A percentile compares a stretch with the other conserved stretches of the same genome.
phyloP scores from a whole-genome alignment of 2,329 filamentous ascomycete species.

The Plenodomus lindquistii region DNA sequence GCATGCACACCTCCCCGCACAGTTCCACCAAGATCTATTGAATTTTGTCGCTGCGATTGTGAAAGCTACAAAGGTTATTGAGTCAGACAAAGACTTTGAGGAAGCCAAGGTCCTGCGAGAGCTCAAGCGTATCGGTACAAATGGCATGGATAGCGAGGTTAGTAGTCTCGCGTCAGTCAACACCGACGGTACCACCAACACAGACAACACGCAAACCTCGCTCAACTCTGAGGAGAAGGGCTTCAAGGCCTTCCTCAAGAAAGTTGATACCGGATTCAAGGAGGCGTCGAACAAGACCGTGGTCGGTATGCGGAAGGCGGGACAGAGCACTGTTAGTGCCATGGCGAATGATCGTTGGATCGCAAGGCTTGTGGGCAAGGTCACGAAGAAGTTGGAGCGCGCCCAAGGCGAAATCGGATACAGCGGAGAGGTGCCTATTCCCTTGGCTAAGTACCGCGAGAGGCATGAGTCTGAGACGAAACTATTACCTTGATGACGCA shows the following conservation, averaged over 20 bases:
- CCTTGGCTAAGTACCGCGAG: constrained; percentile 45
- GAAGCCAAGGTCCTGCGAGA: constrained; percentile 36
- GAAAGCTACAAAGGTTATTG: constrained; percentile 62
- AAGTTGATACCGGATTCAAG: constrained; percentile 34
- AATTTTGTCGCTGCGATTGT: constrained; percentile 59
- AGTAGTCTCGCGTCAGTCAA: constrained; percentile 27
- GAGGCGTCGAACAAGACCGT: constrained; percentile 43
- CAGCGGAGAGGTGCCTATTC: constrained; percentile 52
- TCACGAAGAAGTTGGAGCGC: constrained; percentile 54
- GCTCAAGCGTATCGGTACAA: constrained; percentile 31
- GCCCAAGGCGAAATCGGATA: constrained; percentile 58
- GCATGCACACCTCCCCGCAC: constrained; percentile 55
- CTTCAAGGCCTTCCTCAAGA: constrained; percentile 29
- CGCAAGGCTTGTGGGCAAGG: constrained; percentile 57
- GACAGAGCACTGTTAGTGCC: constrained; percentile 46
- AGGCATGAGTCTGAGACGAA: constrained; percentile 41
- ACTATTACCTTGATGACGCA: constrained; percentile 34
- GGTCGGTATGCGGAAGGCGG: constrained; percentile 53
- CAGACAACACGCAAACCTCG: constrained; percentile 13
- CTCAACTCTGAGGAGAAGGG: constrained; percentile 19
- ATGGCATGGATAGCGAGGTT: constrained; percentile 24
- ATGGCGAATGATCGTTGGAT: constrained; percentile 61
- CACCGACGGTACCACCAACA: constrained; percentile 10
- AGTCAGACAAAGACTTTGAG: constrained; percentile 54
- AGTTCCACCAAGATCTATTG: constrained; percentile 57